Percentiles rank a stretch among this genome's conserved stretches.
Evolutionary conservation across 2,329 filamentous ascomycete species (phyloP).

Genomic region (Exophiala alcalophila): DNA sequence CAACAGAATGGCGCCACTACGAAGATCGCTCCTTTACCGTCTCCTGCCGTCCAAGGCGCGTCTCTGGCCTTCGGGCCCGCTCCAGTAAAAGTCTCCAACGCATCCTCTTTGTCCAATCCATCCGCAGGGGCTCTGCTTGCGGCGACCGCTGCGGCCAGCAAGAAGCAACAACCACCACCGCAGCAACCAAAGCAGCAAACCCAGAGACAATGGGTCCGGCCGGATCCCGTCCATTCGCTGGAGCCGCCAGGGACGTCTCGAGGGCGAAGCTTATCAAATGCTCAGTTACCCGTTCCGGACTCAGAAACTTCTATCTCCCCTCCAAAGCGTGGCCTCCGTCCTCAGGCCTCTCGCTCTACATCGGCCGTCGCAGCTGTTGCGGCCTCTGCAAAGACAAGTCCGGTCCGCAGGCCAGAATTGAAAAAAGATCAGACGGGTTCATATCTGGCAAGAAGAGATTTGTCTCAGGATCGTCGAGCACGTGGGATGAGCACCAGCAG

Average conservation of each 20-base stretch:
- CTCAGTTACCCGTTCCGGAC: slow-evolving; percentile 11
- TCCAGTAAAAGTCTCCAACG: slow-evolving; percentile 15
- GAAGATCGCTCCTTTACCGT: slow-evolving; percentile 17
- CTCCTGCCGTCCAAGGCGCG: slow-evolving; percentile 27
- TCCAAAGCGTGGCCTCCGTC: slow-evolving; percentile 9
- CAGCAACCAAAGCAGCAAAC: background rate
- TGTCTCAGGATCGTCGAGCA: slow-evolving; percentile 5
- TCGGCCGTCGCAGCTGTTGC: slow-evolving; percentile 26
- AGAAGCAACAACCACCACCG: slow-evolving; percentile 14
- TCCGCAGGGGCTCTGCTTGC: slow-evolving; percentile 25
- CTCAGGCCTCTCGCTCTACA: slow-evolving; percentile 22
- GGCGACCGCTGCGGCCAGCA: slow-evolving; percentile 21
- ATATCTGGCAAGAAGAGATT: slow-evolving; percentile 15
- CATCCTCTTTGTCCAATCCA: slow-evolving; percentile 20
- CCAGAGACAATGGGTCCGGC: background rate
- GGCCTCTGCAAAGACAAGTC: slow-evolving; percentile 26
- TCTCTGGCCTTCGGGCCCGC: slow-evolving; percentile 25
- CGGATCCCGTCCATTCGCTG: slow-evolving; percentile 5
- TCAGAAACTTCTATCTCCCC: slow-evolving; percentile 17
- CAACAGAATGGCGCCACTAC: slow-evolving; percentile 18
- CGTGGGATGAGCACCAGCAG: slow-evolving; percentile 22
- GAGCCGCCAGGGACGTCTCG: slow-evolving; percentile 9
- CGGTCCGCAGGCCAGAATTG: slow-evolving; percentile 19
- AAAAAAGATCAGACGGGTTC: slow-evolving; percentile 12
- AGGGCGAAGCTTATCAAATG: slow-evolving; percentile 13